Conservation (phyloP, 352 stramenopile genomes). For the Thraustochytrium striatum region DNA sequence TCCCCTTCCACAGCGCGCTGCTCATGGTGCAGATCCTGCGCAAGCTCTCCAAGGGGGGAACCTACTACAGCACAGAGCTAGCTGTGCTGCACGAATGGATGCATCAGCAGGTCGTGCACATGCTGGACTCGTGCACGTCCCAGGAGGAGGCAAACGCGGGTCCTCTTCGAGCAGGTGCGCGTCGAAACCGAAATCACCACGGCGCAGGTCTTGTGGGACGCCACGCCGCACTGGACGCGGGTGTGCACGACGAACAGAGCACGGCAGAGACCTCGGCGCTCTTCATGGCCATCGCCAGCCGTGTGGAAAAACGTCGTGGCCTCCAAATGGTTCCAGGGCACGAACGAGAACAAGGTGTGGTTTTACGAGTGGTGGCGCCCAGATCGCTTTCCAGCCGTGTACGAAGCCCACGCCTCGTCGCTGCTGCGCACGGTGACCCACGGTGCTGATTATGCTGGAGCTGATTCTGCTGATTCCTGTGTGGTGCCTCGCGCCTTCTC, state of each 20-base stretch:
- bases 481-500: neutral
- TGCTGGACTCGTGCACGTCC: slow-evolving; percentile 3
- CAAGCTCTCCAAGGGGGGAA: neutral
- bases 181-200: slow-evolving; percentile 4
- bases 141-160: slow-evolving; percentile 21
- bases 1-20: neutral
- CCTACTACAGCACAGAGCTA: slow-evolving; percentile 6
- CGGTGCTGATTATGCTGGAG: too few relatives aligned
- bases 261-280: slow-evolving; percentile 14
- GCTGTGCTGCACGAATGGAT: neutral
- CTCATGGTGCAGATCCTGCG: slow-evolving; percentile 12
- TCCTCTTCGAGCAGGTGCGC: slow-evolving; percentile 5
- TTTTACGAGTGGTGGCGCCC: slow-evolving; percentile 22
- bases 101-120: neutral
- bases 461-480: too few relatives aligned
- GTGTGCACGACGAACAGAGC: neutral
- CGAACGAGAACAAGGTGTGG: slow-evolving; percentile 18
- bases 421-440: neutral
- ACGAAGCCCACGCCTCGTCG: neutral
- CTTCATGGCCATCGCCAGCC: slow-evolving; percentile 3
- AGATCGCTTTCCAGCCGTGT: slow-evolving; percentile 1
- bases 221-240: neutral
- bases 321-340: slow-evolving; percentile 23
- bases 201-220: neutral
- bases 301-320: slow-evolving; percentile 7